phyloP scores from a whole-genome alignment of 2,329 filamentous ascomycete genomes.

The Aspergillus brunneoviolaceus region DNA sequence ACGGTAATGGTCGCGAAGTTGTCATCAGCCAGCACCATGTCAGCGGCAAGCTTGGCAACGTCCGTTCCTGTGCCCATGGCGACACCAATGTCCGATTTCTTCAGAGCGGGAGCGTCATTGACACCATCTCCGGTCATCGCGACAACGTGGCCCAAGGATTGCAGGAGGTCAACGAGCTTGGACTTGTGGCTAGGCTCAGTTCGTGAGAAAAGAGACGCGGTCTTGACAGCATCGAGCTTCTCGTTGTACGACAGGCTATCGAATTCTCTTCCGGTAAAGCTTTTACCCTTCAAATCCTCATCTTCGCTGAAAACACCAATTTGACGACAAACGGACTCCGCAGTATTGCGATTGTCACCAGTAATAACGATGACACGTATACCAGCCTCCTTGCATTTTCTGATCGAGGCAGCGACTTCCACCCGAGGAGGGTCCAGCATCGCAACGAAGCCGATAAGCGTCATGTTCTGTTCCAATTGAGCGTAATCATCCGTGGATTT shows the following conservation, averaged over 20 bases:
- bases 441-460: conserved; percentile 85
- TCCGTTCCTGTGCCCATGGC: conserved; percentile 98
- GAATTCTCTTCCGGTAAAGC: conserved; percentile 92
- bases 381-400: conserved; percentile 85
- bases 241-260: conserved; percentile 77
- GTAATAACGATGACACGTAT: conserved; percentile 98
- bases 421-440: conserved; percentile 97
- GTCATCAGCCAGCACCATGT: conserved; percentile 98
- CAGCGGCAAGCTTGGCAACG: conserved; percentile 91
- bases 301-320: conserved; percentile 85
- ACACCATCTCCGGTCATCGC: conserved; percentile 99
- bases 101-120: conserved; percentile 94
- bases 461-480: conserved; percentile 89
- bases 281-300: conserved; percentile 87
- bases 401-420: conserved; percentile 82
- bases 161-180: conserved; percentile 94
- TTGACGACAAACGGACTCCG: conserved; percentile 94
- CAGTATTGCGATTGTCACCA: conserved; percentile 95
- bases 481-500: conserved; percentile 82
- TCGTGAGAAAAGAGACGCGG: conserved; percentile 88
- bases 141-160: conserved; percentile 88
- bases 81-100: conserved; percentile 98
- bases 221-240: conserved; percentile 79
- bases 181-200: conserved; percentile 96
- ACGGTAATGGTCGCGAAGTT: conserved; percentile 98